Evolutionary conservation across 805 yeast genomes (phyloP).

Genomic region (Kuraishia hungarica): DNA sequence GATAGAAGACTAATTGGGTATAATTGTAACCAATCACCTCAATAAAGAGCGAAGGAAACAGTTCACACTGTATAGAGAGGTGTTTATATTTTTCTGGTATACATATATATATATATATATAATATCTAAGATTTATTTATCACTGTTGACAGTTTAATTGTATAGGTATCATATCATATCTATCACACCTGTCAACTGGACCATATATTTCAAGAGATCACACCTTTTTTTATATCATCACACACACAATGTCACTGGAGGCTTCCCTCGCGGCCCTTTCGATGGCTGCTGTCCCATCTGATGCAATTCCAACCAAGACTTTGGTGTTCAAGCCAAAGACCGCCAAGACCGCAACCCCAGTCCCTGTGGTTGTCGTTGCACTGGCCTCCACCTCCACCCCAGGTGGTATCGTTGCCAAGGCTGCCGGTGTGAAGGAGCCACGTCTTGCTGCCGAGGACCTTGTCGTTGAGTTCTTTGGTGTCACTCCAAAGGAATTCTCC

Average conservation of each 20-base stretch:
- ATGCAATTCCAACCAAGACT: constrained; percentile 55
- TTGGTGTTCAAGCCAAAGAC: constrained; percentile 89
- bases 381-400: constrained; percentile 65
- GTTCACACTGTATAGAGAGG: neutral
- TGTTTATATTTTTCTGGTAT: neutral
- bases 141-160: neutral
- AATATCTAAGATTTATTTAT: no score
- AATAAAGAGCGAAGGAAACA: neutral
- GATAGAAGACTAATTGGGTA: neutral
- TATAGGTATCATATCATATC: neutral
- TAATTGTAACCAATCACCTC: neutral
- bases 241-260: constrained; percentile 49
- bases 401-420: constrained; percentile 50
- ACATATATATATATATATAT: neutral
- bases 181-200: neutral
- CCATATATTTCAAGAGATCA: neutral
- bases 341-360: constrained; percentile 68
- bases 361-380: constrained; percentile 78
- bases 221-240: neutral
- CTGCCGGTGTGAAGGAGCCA: constrained; percentile 73
- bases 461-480: constrained; percentile 52
- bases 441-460: constrained; percentile 81
- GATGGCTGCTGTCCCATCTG: constrained; percentile 42
- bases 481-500: constrained; percentile 53
- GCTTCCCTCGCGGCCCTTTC: constrained; percentile 61